Percentiles rank a stretch among this genome's conserved stretches.
These are phyloP conservation scores for Arabis alpina DNA, from an alignment of 345 rosid genomes.

Conservation along the genomic window DNA sequence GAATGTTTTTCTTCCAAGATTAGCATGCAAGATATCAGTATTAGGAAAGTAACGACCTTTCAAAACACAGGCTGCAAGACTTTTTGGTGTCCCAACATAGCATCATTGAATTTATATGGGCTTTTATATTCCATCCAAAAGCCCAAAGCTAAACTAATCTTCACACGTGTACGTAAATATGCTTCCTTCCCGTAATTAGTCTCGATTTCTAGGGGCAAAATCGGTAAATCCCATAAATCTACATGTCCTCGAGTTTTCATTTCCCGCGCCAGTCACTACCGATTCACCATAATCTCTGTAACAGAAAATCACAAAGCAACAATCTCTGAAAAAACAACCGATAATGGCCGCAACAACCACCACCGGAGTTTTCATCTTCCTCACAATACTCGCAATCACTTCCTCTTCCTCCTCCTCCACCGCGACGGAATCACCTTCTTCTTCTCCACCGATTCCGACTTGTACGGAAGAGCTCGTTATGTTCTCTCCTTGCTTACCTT, in stretches of 20 bases:
- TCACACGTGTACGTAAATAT: background rate
- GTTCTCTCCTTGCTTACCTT: constrained; percentile 78
- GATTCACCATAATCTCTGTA: constrained; percentile 24
- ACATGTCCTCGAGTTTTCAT: constrained; percentile 5
- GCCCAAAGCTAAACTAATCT: constrained; percentile 6
- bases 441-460: constrained; percentile 29
- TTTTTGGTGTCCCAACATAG: too few species aligned
- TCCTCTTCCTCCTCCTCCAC: constrained; percentile 26
- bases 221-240: background rate
- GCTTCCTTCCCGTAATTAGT: too few species aligned
- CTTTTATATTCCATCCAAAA: background rate
- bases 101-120: too few species aligned
- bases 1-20: too few species aligned
- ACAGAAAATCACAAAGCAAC: constrained; percentile 28
- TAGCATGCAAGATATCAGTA: too few species aligned
- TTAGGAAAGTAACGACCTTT: too few species aligned
- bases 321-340: constrained; percentile 13
- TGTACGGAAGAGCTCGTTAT: constrained; percentile 65
- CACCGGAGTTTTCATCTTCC: constrained; percentile 12
- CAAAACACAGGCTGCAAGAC: too few species aligned
- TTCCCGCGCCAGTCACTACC: constrained; percentile 37
- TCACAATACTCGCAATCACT: constrained; percentile 26
- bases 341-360: constrained; percentile 34
- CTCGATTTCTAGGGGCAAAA: background rate
- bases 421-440: constrained; percentile 37